A percentile compares a stretch with the other conserved stretches of the same genome.
Evolutionary conservation across 2,329 filamentous ascomycete species (phyloP).

Genomic region (Phaeophleospora eucalypticola): DNA sequence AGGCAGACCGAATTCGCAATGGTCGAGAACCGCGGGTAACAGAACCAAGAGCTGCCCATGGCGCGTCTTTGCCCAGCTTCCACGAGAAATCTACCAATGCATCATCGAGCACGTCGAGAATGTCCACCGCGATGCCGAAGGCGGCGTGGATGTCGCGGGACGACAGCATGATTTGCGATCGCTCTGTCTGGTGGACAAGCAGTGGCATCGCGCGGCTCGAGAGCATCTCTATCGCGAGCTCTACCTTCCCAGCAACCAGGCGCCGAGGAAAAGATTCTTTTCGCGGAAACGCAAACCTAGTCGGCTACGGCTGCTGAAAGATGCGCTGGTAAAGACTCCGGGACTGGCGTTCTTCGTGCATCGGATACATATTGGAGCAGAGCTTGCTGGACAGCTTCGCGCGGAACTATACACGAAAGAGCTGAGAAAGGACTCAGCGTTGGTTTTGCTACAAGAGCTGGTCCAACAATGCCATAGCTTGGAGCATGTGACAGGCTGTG

Average conservation of each 20-base stretch:
- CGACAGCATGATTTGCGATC: slow-evolving; percentile 52
- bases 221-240: slow-evolving; percentile 45
- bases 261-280: slow-evolving; percentile 42
- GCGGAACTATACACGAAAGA: slow-evolving; percentile 31
- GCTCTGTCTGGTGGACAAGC: slow-evolving; percentile 51
- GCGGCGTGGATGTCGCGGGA: slow-evolving; percentile 48
- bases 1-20: slow-evolving; percentile 13
- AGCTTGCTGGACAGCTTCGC: slow-evolving; percentile 39
- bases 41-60: slow-evolving; percentile 23
- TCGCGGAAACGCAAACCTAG: slow-evolving; percentile 37
- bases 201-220: slow-evolving; percentile 53
- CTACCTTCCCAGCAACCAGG: slow-evolving; percentile 30
- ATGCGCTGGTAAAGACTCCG: slow-evolving; percentile 51
- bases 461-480: slow-evolving; percentile 58
- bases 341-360: slow-evolving; percentile 50
- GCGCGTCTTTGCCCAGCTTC: slow-evolving; percentile 45
- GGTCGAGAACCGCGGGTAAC: slow-evolving; percentile 14
- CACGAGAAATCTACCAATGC: slow-evolving; percentile 52
- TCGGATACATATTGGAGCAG: slow-evolving; percentile 51
- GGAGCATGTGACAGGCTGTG: slow-evolving; percentile 52
- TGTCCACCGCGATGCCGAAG: slow-evolving; percentile 35
- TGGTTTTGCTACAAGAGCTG: slow-evolving; percentile 52
- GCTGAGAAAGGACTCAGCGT: slow-evolving; percentile 41
- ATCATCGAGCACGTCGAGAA: slow-evolving; percentile 50
- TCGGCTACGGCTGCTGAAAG: slow-evolving; percentile 51